phyloP scores from a whole-genome alignment of 2,329 filamentous ascomycete genomes.

The Fulvia fulva region DNA sequence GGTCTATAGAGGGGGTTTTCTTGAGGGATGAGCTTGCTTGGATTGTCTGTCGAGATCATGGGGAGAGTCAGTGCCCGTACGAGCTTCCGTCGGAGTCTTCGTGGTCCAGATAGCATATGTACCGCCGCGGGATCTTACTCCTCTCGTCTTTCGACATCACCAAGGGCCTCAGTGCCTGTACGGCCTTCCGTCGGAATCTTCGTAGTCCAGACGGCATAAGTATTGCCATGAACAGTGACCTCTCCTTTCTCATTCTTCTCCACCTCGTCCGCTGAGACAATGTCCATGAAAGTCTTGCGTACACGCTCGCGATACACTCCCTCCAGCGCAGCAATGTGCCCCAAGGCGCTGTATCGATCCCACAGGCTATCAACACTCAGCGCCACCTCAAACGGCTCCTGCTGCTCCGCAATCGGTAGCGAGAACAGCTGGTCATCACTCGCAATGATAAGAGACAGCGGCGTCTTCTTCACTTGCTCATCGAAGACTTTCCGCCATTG shows the following conservation, averaged over 20 bases:
- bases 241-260: conserved; percentile 59
- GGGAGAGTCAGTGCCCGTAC: conserved; percentile 12
- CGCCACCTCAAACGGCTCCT: conserved; percentile 56
- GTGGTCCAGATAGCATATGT: conserved; percentile 63
- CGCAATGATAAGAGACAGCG: conserved; percentile 41
- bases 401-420: conserved; percentile 57
- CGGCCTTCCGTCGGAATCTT: conserved; percentile 37
- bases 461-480: conserved; percentile 51
- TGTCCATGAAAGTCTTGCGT: conserved; percentile 52
- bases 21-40: too few relatives aligned
- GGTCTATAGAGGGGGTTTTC: too few relatives aligned
- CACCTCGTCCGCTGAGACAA: conserved; percentile 51
- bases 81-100: conserved; percentile 36
- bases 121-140: conserved; percentile 62
- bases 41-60: neutral
- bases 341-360: conserved; percentile 62
- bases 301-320: conserved; percentile 50
- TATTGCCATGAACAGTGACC: conserved; percentile 61
- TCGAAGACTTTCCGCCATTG: conserved; percentile 64
- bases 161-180: conserved; percentile 12
- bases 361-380: conserved; percentile 58
- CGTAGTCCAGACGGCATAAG: conserved; percentile 60
- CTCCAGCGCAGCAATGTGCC: conserved; percentile 60
- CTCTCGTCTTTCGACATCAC: conserved; percentile 42
- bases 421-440: conserved; percentile 53